Evolutionary conservation across 805 yeast species (phyloP), one percentile per base, ranked within the genome.

Genomic region (Starmerella floris): DNA sequence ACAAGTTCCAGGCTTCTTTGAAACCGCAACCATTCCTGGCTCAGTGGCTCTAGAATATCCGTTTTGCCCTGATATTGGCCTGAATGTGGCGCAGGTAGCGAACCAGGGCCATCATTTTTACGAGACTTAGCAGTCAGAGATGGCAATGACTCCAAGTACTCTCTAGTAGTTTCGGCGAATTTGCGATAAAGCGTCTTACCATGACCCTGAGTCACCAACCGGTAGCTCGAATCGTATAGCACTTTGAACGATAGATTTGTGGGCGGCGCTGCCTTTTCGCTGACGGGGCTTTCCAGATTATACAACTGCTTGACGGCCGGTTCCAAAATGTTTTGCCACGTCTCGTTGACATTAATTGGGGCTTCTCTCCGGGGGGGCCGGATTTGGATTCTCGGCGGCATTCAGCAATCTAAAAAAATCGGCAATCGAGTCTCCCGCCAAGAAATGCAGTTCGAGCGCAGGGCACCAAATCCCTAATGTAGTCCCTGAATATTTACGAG

Each of bases 201-300:
- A 21, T 52, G 51, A 16, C 55, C 55, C 30, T 54, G 57, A 30
- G 35, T 19, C 3, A 53, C 56, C n/a, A 54, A 40, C 2, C 48
- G 48, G 30, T 51, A 53, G 17, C 44, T 45, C 6, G 55, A 35
- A 22, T 48, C 42, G 37, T 54, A 51, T 13, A 54, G 50, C 15
- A 37, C 31, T 23, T 43, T 47, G 37, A 46, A 48, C n/a, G 43
- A 39, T 4, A 54, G 40, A 39, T 42, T 28, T 38, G 45, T 20
- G 37, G 37, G 27, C 6, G 37, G 27, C 6, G 19, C 17, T 11
- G 34, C 8, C 33, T 30, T 22, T 17, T 26, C 22, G 5, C 16
- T n/a, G 8, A 9, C 27, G 15, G 34, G 37, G n/a, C 32, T 33
- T 23, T 43, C 22, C 11, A 48, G 37, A 5, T 19, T 11, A n/a